A percentile compares a stretch with the other conserved stretches of the same genome.
These are phyloP conservation scores for Tuber calosporum DNA, from an alignment of 495 filamentous ascomycete species.

Conservation along the genomic window DNA sequence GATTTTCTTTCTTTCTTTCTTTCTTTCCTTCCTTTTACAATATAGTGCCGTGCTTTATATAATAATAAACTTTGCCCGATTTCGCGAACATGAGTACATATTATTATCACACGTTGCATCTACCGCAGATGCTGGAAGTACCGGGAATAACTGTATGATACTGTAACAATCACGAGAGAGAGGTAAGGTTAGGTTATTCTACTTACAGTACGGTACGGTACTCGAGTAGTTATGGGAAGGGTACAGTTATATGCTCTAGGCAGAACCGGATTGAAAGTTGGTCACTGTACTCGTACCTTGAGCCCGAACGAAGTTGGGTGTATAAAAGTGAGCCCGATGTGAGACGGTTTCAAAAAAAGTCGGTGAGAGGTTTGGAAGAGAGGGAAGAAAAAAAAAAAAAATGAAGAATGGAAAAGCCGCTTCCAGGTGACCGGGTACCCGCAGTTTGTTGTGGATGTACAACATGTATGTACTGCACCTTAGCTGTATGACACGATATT, in stretches of 20 bases:
- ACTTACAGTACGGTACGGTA: too few species aligned
- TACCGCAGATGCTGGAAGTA: neutral
- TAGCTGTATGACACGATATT: neutral
- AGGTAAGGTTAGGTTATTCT: neutral
- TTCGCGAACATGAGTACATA: neutral
- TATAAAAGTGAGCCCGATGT: neutral
- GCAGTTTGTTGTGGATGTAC: neutral
- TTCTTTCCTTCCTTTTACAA: neutral
- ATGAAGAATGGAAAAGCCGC: neutral
- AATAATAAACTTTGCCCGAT: neutral
- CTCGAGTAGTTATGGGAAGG: neutral
- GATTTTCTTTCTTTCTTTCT: too few species aligned
- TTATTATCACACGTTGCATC: neutral
- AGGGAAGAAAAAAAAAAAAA: neutral
- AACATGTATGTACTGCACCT: neutral
- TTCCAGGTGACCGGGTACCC: neutral
- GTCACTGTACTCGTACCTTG: neutral
- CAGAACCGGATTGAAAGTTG: neutral
- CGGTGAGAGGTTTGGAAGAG: neutral
- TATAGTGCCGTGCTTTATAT: neutral
- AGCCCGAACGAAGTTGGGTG: neutral
- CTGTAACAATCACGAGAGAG: too few species aligned
- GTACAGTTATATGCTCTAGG: too few species aligned
- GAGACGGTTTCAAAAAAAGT: constrained; percentile 1
- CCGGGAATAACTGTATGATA: too few species aligned